These are phyloP conservation scores for Diaporthe amygdali DNA, from an alignment of 2,329 filamentous ascomycete species.

Conservation along the genomic window DNA sequence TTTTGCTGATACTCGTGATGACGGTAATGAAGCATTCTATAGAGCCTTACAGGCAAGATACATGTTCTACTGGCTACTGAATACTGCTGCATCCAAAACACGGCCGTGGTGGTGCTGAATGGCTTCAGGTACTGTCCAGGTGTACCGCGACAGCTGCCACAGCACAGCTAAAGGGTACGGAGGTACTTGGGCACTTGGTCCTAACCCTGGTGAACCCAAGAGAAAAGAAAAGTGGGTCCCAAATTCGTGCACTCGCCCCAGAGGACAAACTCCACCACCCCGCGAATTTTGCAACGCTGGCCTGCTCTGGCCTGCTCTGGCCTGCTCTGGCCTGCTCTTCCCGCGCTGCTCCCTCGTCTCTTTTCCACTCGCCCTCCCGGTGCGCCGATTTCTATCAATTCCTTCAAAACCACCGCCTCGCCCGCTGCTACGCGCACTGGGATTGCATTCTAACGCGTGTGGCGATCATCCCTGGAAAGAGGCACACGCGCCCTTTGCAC, in stretches of 20 bases:
- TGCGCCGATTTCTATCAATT: conserved; percentile 16
- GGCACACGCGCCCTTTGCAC: background rate
- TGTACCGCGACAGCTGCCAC: too few relatives aligned
- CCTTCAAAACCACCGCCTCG: conserved; percentile 12
- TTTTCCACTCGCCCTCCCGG: conserved; percentile 13
- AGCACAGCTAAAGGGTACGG: too few relatives aligned
- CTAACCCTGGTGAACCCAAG: background rate
- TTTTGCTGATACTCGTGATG: background rate
- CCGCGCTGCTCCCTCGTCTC: background rate
- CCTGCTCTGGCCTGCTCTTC: background rate
- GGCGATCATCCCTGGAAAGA: background rate
- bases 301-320: background rate
- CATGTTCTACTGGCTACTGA: too few relatives aligned
- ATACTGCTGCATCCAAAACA: background rate
- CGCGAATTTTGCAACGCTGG: conserved; percentile 13
- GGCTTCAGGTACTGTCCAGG: too few relatives aligned
- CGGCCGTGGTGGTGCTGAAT: background rate
- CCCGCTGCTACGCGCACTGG: conserved; percentile 21
- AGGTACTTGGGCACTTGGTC: background rate
- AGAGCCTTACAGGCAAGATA: background rate
- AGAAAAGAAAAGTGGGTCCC: background rate
- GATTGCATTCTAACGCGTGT: background rate
- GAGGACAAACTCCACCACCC: conserved; percentile 23
- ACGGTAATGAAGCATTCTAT: background rate
- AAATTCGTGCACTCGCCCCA: conserved; percentile 21